Percentiles rank a stretch among this genome's conserved stretches.
Evolutionary conservation across 352 stramenopile genomes (phyloP).

Genomic region (Globisporangium middletonii): DNA sequence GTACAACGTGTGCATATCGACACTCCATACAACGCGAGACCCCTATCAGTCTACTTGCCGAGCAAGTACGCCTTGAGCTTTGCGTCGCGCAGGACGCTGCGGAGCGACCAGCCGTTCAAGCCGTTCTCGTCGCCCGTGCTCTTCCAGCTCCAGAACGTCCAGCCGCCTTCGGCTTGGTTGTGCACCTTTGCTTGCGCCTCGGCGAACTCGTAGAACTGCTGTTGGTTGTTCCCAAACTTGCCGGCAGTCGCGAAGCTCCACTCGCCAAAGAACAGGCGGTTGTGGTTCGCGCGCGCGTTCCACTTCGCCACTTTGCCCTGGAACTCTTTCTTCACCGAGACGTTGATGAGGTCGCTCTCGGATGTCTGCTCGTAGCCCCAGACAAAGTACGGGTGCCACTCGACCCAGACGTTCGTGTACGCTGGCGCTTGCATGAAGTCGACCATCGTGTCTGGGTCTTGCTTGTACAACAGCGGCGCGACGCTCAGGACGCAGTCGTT

Average conservation of each 20-base stretch:
- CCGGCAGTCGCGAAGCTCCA: conserved; percentile 38
- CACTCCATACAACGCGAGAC: too few species aligned
- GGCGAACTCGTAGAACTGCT: conserved; percentile 42
- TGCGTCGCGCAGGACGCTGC: conserved; percentile 43
- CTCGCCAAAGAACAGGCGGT: conserved; percentile 42
- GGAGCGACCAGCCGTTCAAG: conserved; percentile 61
- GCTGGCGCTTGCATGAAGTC: too few species aligned
- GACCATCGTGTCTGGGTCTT: too few species aligned
- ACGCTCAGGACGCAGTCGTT: conserved; percentile 68
- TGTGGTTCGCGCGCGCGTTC: conserved; percentile 31
- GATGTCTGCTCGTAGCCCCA: conserved; percentile 68
- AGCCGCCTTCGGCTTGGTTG: conserved; percentile 50
- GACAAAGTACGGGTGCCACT: conserved; percentile 82
- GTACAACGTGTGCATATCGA: too few species aligned
- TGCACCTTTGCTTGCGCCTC: conserved; percentile 41
- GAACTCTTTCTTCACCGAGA: conserved; percentile 36
- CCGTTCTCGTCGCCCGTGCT: conserved; percentile 55
- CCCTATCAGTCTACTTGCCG: too few species aligned
- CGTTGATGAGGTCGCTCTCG: conserved; percentile 44
- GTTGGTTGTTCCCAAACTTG: conserved; percentile 44
- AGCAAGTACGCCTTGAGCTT: conserved; percentile 6
- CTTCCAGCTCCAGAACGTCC: conserved; percentile 71
- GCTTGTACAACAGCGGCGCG: too few species aligned
- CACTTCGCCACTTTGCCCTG: conserved; percentile 28
- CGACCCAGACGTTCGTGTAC: too few species aligned